phyloP scores from a whole-genome alignment of 148 eudicot genomes.

The Drosera capensis region DNA sequence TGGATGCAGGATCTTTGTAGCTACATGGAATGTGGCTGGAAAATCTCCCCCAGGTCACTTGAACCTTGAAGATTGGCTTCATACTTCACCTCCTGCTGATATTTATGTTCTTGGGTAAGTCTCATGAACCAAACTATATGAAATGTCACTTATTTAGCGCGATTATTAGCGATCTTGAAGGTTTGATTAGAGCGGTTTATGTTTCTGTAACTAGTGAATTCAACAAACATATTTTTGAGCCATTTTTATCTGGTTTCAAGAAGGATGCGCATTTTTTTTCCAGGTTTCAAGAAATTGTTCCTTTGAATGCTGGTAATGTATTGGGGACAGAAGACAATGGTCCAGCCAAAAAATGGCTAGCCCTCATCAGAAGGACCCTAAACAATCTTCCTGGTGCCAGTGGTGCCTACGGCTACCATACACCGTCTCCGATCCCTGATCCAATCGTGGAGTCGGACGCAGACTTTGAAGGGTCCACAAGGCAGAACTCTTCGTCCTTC shows the following conservation, averaged over 20 bases:
- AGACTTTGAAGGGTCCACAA: conserved; percentile 57
- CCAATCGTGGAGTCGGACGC: conserved; percentile 61
- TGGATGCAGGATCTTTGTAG: conserved; percentile 60
- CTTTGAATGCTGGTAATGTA: conserved; percentile 93
- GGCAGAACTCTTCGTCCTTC: conserved; percentile 40
- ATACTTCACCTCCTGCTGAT: conserved; percentile 89
- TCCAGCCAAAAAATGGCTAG: conserved; percentile 83
- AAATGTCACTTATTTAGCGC: no score
- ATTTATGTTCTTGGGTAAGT: conserved; percentile 93
- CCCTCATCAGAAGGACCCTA: conserved; percentile 54
- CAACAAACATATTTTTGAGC: background rate
- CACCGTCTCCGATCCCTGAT: conserved; percentile 69
- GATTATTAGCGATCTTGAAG: no score
- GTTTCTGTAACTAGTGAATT: background rate
- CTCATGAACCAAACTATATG: no score
- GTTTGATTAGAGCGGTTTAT: no score
- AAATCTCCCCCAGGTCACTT: conserved; percentile 67
- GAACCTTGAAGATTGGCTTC: conserved; percentile 90
- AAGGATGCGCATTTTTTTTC: no score
- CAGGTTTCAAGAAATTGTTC: conserved; percentile 95
- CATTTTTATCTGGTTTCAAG: conserved; percentile 52
- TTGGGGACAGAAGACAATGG: conserved; percentile 91
- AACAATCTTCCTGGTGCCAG: conserved; percentile 58
- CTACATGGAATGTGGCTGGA: conserved; percentile 98
- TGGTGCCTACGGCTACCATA: conserved; percentile 15